Evolutionary conservation across 768 basidiomycete genomes (phyloP).

Genomic region (Tricholoma sp.): DNA sequence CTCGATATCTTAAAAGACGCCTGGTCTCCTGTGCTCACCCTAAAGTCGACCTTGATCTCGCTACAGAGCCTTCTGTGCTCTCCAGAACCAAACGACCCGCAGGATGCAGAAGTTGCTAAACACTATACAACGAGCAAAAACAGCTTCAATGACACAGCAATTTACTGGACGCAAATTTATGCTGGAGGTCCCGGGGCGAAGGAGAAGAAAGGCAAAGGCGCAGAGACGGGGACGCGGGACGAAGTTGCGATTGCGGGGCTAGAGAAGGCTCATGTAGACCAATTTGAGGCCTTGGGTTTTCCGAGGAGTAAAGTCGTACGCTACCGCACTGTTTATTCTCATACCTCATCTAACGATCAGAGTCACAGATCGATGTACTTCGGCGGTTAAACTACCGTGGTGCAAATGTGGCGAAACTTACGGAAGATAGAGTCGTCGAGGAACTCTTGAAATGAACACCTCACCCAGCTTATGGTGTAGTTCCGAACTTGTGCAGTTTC

Average conservation of each 20-base stretch:
- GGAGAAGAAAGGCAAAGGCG: constrained; percentile 35
- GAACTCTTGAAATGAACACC: constrained; percentile 62
- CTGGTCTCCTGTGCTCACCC: constrained; percentile 93
- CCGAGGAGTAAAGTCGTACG: constrained; percentile 80
- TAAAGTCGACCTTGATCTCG: constrained; percentile 94
- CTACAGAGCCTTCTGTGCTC: constrained; percentile 90
- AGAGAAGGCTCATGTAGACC: constrained; percentile 76
- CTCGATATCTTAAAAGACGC: constrained; percentile 84
- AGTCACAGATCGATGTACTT: constrained; percentile 75
- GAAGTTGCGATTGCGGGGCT: constrained; percentile 79
- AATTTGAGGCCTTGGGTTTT: constrained; percentile 83
- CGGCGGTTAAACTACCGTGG: constrained; percentile 85
- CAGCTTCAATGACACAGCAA: constrained; percentile 88
- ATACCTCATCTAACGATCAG: constrained; percentile 2
- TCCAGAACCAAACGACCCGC: constrained; percentile 94
- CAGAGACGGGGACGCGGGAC: constrained; percentile 40
- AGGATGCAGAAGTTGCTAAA: constrained; percentile 97
- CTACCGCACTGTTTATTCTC: constrained; percentile 15
- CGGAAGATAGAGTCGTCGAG: constrained; percentile 82
- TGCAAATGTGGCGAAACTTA: constrained; percentile 71
- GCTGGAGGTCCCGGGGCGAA: constrained; percentile 65
- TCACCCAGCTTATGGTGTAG: not conserved
- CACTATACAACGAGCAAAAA: constrained; percentile 87
- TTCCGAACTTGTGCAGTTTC: not conserved
- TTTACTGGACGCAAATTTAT: constrained; percentile 92